A percentile compares a stretch with the other conserved stretches of the same genome.
phyloP scores from a whole-genome alignment of 441 rosid genomes.

The Pelargonium myrrhifolium region DNA sequence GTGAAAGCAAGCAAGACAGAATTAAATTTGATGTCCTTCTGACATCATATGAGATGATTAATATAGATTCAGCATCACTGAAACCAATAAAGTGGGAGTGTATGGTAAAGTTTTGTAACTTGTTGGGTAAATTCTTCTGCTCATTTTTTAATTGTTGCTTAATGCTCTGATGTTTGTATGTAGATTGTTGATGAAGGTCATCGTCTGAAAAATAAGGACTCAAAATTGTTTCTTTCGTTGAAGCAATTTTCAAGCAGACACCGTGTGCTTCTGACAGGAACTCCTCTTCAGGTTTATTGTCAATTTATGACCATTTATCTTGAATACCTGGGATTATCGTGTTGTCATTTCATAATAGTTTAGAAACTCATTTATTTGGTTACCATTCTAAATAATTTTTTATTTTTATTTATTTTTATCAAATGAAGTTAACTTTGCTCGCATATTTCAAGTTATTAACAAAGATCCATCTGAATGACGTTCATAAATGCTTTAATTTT shows the following conservation, averaged over 20 bases:
- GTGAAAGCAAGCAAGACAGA: conserved; percentile 85
- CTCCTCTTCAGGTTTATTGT: conserved; percentile 87
- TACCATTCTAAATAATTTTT: not conserved
- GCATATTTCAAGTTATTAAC: too few relatives aligned
- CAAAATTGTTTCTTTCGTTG: conserved; percentile 78
- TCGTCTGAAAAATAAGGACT: conserved; percentile 95
- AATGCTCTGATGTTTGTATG: conserved; percentile 28
- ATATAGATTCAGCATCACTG: conserved; percentile 69
- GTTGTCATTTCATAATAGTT: not conserved
- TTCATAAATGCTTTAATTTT: too few relatives aligned
- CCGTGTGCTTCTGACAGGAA: conserved; percentile 95
- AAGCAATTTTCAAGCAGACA: conserved; percentile 82
- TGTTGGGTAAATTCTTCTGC: conserved; percentile 14
- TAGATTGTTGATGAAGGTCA: conserved; percentile 99
- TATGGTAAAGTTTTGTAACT: conserved; percentile 58
- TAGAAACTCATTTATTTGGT: not conserved
- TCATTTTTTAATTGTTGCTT: conserved; percentile 17
- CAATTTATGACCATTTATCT: conserved; percentile 12
- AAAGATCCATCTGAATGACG: too few relatives aligned
- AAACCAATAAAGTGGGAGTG: conserved; percentile 94
- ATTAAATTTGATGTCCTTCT: conserved; percentile 95
- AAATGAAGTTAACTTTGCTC: too few relatives aligned
- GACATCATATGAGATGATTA: conserved; percentile 98
- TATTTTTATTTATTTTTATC: too few relatives aligned
- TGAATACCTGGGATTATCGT: not conserved